Evolutionary conservation across 2,329 filamentous ascomycete genomes (phyloP), one percentile per base, ranked within the genome.

Genomic region (Neonectria ditissima): DNA sequence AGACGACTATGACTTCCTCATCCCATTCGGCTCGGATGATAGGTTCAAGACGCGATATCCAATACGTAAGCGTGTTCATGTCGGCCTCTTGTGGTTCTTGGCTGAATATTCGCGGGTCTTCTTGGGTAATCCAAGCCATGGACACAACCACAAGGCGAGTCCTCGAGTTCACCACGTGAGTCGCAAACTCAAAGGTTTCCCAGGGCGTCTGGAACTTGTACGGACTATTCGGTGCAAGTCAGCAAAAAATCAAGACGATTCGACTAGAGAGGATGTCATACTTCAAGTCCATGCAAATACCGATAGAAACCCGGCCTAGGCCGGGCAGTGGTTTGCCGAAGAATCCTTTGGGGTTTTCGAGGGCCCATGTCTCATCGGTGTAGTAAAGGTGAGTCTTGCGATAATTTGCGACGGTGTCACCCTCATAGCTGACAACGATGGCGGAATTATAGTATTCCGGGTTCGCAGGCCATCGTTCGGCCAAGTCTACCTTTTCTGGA

Each of bases 41-140:
- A 0, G 92, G 92, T 60, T 91, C 88, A 5, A 95, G 82, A 0
- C 92, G 84, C 20, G 87, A 85, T 0, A 92, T 81, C 92, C 92
- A 95, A 72, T 94, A 95, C 0, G 87, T 86, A 5, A 95, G 75
- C 0, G 91, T 93, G 22, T 92, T 87, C 78, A 92, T 84, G 67
- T 94, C 91, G 0, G 91, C 90, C 53, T 88, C 85, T 1, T 83
- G 74, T 0, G 86, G 86, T 66, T 66, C 80, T 32, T 68, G 82
- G 64, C 72, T 87, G 74, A 81, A 88, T 5, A 62, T 61, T n/a
- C 70, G 81, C 2, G 77, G 82, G 71, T 82, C 84, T 66, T 82
- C 87, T 59, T 76, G 81, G 3, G 91, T 93, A 28, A 92, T 81
- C 92, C 92, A 95, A 0, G 92, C 91, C 92, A 94, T 94, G 8